These are phyloP conservation scores for Eutrema japonicum DNA, from an alignment of 345 rosid genomes.

Conservation along the genomic window DNA sequence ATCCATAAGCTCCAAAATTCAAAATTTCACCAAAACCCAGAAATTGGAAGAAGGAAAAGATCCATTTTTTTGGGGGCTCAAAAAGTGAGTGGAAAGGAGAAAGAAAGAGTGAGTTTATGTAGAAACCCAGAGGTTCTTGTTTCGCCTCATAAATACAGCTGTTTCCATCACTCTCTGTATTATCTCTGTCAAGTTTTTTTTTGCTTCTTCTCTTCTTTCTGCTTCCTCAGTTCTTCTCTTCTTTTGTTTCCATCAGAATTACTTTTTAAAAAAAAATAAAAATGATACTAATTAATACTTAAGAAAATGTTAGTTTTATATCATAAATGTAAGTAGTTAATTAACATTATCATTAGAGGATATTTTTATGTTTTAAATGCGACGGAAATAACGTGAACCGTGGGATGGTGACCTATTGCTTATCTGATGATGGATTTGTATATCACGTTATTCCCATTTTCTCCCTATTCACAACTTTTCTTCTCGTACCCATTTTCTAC, in stretches of 20 bases:
- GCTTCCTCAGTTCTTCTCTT: slow-evolving; percentile 27
- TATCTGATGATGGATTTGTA: slow-evolving; percentile 38
- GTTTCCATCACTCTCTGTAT: slow-evolving; percentile 45
- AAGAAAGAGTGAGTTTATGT: slow-evolving; percentile 35
- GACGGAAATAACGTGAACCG: slow-evolving; percentile 48
- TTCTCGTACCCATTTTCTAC: slow-evolving; percentile 4
- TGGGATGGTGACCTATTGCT: slow-evolving; percentile 43
- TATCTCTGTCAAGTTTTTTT: slow-evolving; percentile 7
- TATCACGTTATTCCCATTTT: slow-evolving; percentile 45
- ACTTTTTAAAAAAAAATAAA: not conserved
- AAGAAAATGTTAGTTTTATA: too few relatives aligned
- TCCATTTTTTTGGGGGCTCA: not conserved
- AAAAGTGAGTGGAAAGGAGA: slow-evolving; percentile 3
- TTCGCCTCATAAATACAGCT: slow-evolving; percentile 39
- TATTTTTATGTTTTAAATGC: not conserved
- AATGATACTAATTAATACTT: too few relatives aligned
- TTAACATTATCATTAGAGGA: slow-evolving; percentile 20
- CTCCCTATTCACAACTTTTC: slow-evolving; percentile 10
- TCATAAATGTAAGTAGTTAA: not conserved
- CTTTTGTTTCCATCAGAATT: slow-evolving; percentile 9
- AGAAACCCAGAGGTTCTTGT: slow-evolving; percentile 39
- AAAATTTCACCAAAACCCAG: not conserved
- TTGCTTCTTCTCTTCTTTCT: slow-evolving; percentile 27
- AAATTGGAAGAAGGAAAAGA: not conserved
- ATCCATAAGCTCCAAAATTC: slow-evolving; percentile 16